phyloP scores from a whole-genome alignment of 495 filamentous ascomycete genomes.

The Xylaria cubensis region DNA sequence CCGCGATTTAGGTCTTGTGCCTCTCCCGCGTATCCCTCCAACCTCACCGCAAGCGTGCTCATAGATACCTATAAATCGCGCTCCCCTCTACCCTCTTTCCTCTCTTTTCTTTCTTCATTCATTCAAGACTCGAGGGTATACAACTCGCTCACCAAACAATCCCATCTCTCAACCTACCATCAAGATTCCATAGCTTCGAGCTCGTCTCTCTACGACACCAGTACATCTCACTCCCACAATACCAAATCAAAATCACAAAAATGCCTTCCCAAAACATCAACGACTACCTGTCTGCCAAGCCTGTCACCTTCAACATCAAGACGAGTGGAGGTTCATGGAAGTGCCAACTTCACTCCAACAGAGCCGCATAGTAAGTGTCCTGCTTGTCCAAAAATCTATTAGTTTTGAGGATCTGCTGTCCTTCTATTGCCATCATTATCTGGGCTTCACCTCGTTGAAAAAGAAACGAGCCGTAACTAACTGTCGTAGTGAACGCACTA shows the following conservation, averaged over 20 bases:
- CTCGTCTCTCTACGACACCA: background rate
- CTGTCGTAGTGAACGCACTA: constrained; percentile 45
- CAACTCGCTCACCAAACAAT: background rate
- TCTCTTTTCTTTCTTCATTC: background rate
- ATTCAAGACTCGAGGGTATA: background rate
- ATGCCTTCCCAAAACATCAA: constrained; percentile 42
- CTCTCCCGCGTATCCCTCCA: constrained; percentile 8
- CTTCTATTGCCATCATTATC: background rate
- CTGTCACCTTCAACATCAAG: constrained; percentile 53
- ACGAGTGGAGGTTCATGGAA: constrained; percentile 46
- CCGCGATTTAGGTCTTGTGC: background rate
- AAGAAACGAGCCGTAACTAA: constrained; percentile 24
- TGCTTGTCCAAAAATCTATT: background rate
- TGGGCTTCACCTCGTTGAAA: background rate
- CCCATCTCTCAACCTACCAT: background rate
- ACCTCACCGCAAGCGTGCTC: constrained; percentile 2
- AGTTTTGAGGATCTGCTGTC: background rate
- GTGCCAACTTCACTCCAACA: constrained; percentile 49
- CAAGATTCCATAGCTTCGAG: background rate
- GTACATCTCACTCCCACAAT: background rate
- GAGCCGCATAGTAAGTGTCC: constrained; percentile 48
- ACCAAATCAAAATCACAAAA: constrained; percentile 25
- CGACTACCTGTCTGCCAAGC: constrained; percentile 44
- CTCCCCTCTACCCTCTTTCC: constrained; percentile 1
- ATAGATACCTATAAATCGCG: constrained; percentile 27